Conservation (phyloP, 768 basidiomycete genomes). For the Suillus occidentalis region DNA sequence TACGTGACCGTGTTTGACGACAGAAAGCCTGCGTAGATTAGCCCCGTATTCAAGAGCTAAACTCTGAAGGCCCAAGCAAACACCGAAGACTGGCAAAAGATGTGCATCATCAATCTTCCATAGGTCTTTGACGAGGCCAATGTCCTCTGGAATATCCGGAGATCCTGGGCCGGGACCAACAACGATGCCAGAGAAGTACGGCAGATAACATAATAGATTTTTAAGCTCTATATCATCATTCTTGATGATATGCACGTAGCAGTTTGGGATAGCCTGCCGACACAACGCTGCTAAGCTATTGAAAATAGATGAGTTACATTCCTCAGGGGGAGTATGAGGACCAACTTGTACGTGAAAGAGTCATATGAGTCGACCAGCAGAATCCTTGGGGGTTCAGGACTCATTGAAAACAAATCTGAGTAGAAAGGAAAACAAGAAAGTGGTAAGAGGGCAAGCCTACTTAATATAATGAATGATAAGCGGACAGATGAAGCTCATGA, state of each 20-base stretch:
- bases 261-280: conserved; percentile 59
- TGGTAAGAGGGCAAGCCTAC: not conserved
- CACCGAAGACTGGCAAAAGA: conserved; percentile 75
- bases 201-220: conserved; percentile 52
- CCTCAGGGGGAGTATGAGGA: conserved; percentile 12
- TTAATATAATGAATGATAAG: not conserved
- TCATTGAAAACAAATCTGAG: conserved; percentile 22
- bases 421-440: not conserved
- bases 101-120: conserved; percentile 59
- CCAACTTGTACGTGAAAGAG: conserved; percentile 87
- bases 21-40: conserved; percentile 51
- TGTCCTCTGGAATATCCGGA: conserved; percentile 57
- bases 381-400: conserved; percentile 43
- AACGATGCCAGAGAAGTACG: conserved; percentile 65
- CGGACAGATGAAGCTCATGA: not conserved
- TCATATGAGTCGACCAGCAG: conserved; percentile 83
- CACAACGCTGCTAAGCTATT: conserved; percentile 72
- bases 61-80: conserved; percentile 82
- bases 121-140: conserved; percentile 67
- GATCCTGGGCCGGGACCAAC: conserved; percentile 84
- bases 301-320: conserved; percentile 2
- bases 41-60: conserved; percentile 67
- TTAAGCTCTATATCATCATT: conserved; percentile 60
- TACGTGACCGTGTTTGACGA: conserved; percentile 81
- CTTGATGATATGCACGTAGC: conserved; percentile 67